Conservation (phyloP, 352 stramenopile genomes). For the Globisporangium yorkense region DNA sequence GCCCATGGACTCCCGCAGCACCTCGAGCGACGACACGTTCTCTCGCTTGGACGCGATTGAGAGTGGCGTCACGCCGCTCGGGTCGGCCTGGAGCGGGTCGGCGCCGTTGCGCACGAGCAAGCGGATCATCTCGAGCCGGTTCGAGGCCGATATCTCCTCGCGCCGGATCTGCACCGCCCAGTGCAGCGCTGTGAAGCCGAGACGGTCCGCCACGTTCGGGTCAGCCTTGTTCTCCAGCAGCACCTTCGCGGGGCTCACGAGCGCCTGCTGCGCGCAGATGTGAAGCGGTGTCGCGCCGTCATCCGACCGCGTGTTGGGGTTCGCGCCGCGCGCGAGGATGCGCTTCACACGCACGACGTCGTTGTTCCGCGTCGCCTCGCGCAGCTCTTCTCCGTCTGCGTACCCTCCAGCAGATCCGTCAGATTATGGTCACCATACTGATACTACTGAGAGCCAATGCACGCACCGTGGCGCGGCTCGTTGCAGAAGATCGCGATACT, state of each 20-base stretch:
- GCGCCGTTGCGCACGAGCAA: conserved; percentile 59
- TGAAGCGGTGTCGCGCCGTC: conserved; percentile 73
- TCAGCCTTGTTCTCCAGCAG: conserved; percentile 65
- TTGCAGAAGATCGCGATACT: conserved; percentile 59
- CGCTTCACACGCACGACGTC: conserved; percentile 51
- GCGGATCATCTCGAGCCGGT: conserved; percentile 65
- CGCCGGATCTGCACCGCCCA: conserved; percentile 80
- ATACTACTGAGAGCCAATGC: too few species aligned
- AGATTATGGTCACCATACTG: too few species aligned
- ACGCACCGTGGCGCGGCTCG: conserved; percentile 60
- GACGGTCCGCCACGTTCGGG: conserved; percentile 44
- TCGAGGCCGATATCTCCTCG: conserved; percentile 58
- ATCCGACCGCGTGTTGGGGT: conserved; percentile 37
- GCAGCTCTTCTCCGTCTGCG: conserved; percentile 69
- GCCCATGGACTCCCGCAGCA: conserved; percentile 51
- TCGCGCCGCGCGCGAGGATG: conserved; percentile 54
- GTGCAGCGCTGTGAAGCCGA: conserved; percentile 74
- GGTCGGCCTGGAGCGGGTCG: conserved; percentile 31
- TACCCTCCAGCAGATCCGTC: too few species aligned
- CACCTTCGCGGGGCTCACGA: conserved; percentile 42
- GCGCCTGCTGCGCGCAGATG: conserved; percentile 72
- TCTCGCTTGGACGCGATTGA: conserved; percentile 65
- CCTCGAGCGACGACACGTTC: conserved; percentile 48
- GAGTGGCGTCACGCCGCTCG: conserved; percentile 48
- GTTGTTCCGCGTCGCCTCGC: conserved; percentile 69